Conservation (phyloP, 148 eudicot species). For the Persicaria maculosa region DNA sequence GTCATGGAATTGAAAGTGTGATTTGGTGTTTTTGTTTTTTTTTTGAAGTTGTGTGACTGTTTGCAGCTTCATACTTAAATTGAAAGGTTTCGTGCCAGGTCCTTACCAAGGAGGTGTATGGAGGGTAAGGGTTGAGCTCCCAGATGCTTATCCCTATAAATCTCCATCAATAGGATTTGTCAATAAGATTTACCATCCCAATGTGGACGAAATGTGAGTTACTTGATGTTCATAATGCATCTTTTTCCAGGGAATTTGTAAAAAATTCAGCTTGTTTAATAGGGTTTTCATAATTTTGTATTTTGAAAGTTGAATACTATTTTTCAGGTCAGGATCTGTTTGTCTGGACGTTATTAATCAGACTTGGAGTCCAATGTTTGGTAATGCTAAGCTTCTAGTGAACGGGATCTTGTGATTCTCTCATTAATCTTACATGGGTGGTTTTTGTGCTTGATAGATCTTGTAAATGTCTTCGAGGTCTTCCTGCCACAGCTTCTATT, state of each 20-base stretch:
- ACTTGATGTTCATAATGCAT: background rate
- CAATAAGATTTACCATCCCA: conserved; percentile 89
- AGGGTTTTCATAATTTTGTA: background rate
- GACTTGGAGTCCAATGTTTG: conserved; percentile 96
- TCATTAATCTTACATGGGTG: conserved; percentile 7
- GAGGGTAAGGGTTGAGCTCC: conserved; percentile 82
- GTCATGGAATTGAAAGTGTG: conserved; percentile 8
- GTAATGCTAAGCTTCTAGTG: conserved; percentile 26
- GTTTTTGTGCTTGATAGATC: conserved; percentile 39
- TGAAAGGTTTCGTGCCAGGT: conserved; percentile 37
- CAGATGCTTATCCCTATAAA: conserved; percentile 92
- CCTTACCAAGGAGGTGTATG: conserved; percentile 88
- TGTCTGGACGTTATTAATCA: conserved; percentile 89
- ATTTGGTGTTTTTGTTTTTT: background rate
- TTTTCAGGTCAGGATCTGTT: conserved; percentile 85
- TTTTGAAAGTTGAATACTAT: background rate
- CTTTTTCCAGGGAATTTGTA: background rate
- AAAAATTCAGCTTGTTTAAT: background rate
- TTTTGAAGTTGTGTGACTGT: background rate
- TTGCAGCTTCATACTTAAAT: background rate
- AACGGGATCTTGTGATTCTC: background rate
- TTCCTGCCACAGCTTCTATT: conserved; percentile 94
- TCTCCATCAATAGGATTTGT: conserved; percentile 85
- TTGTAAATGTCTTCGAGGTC: conserved; percentile 86
- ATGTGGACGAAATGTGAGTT: conserved; percentile 85